phyloP scores from a whole-genome alignment of 768 basidiomycete species.

The Pleurotus cornucopiae region DNA sequence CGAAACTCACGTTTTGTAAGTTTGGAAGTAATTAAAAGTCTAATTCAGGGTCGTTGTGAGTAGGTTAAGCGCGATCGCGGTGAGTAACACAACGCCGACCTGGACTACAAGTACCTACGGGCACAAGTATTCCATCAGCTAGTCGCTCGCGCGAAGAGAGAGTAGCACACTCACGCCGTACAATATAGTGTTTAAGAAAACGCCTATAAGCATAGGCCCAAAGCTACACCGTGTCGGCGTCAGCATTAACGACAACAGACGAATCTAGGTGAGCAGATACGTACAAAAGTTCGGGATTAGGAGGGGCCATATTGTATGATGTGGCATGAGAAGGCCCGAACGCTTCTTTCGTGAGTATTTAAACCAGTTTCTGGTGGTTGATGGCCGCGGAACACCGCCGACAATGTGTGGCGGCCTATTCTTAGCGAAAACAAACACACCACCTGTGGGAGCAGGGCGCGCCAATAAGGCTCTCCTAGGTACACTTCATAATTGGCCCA shows the following conservation, averaged over 20 bases:
- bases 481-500: no score
- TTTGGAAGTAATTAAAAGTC: conserved; percentile 9
- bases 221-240: not conserved
- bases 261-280: not conserved
- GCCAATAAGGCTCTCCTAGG: no score
- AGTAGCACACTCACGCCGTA: not conserved
- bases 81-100: not conserved
- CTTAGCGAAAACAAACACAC: no score
- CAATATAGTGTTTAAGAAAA: conserved; percentile 1
- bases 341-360: no score
- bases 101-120: conserved; percentile 4
- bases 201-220: conserved; percentile 6
- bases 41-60: not conserved
- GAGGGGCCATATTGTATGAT: not conserved
- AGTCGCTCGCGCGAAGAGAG: not conserved
- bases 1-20: conserved; percentile 6
- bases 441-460: no score
- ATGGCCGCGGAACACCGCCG: no score
- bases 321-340: no score
- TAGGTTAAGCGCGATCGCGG: not conserved
- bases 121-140: not conserved
- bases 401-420: no score
- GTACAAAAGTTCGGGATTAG: not conserved
- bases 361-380: no score
- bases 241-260: not conserved